phyloP scores from a whole-genome alignment of 805 yeast species.

The Yamadazyma ubonensis region DNA sequence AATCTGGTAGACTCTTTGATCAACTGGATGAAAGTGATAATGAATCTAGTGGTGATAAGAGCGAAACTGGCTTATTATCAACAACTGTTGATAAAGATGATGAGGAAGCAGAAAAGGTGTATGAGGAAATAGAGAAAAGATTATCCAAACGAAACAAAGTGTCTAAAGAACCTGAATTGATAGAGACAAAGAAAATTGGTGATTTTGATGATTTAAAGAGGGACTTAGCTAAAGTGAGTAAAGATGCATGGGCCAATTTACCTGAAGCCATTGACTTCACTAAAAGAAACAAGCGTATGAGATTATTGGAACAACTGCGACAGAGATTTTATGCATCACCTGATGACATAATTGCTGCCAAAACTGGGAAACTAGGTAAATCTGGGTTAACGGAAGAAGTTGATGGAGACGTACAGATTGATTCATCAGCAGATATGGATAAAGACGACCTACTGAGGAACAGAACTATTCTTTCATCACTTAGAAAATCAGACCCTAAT shows the following conservation, averaged over 20 bases:
- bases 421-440: conserved; percentile 21
- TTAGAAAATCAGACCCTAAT: conserved; percentile 69
- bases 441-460: conserved; percentile 60
- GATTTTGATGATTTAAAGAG: conserved; percentile 71
- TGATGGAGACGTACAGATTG: no score
- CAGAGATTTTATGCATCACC: conserved; percentile 82
- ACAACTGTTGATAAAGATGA: conserved; percentile 47
- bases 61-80: conserved; percentile 33
- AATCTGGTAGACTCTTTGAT: conserved; percentile 30
- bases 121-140: conserved; percentile 63
- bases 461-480: conserved; percentile 60
- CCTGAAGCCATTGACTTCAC: conserved; percentile 93
- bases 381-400: conserved; percentile 38
- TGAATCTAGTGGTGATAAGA: conserved; percentile 30
- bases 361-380: conserved; percentile 31
- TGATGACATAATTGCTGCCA: conserved; percentile 53
- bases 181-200: conserved; percentile 20
- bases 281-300: conserved; percentile 66
- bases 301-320: conserved; percentile 59
- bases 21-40: conserved; percentile 20
- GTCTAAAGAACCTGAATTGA: conserved; percentile 5
- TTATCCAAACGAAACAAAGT: conserved; percentile 32
- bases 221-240: conserved; percentile 54
- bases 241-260: conserved; percentile 73
- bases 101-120: conserved; percentile 74